Conservation (phyloP, 768 basidiomycete genomes). For the Rhodotorula kratochvilovae region DNA sequence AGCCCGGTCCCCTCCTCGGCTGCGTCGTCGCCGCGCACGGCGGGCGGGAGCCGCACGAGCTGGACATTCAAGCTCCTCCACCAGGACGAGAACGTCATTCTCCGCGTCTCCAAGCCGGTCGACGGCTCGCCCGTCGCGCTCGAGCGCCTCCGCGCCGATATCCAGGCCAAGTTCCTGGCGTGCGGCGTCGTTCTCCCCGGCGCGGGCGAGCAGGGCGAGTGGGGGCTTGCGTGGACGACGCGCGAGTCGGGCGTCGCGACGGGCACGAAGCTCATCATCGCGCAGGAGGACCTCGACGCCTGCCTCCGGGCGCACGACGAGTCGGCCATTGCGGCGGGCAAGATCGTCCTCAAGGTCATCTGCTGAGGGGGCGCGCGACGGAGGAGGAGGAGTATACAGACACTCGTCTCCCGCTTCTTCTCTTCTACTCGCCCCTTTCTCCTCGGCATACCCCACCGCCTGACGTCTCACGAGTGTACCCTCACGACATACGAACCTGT, state of each 20-base stretch:
- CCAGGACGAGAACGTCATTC: slow-evolving; percentile 20
- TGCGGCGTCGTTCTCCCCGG: slow-evolving; percentile 6
- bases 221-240: slow-evolving; percentile 10
- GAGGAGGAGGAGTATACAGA: no score
- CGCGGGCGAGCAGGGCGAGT: slow-evolving; percentile 8
- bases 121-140: slow-evolving; percentile 2
- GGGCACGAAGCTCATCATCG: slow-evolving; percentile 9
- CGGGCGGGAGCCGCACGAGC: not conserved
- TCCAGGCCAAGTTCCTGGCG: slow-evolving; percentile 22
- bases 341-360: slow-evolving; percentile 26
- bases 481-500: not conserved
- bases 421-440: not conserved
- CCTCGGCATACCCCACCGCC: not conserved
- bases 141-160: not conserved
- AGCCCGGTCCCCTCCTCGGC: not conserved
- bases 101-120: slow-evolving; percentile 8
- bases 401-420: not conserved
- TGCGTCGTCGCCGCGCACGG: not conserved
- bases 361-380: not conserved
- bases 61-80: slow-evolving; percentile 34
- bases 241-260: not conserved
- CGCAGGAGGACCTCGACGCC: slow-evolving; percentile 13
- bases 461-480: not conserved
- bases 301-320: not conserved
- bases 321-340: not conserved